Percentiles rank a stretch among this genome's conserved stretches.
phyloP scores from a whole-genome alignment of 202 grass and related monocot genomes.

The Setaria italica region DNA sequence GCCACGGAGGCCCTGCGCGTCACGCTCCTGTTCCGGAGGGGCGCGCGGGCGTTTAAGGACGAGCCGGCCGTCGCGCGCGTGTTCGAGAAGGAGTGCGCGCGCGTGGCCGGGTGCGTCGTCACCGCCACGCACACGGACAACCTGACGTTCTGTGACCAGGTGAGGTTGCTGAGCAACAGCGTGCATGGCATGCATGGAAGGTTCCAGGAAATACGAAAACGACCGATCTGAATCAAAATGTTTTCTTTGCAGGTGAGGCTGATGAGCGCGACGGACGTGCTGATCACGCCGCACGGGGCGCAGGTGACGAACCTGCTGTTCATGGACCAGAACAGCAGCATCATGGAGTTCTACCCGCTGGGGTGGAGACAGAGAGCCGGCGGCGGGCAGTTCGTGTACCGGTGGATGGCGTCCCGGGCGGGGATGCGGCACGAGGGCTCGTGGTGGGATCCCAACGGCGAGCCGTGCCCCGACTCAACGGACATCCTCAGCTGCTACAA shows the following conservation, averaged over 20 bases:
- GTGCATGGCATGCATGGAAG: too few species aligned
- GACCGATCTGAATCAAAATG: too few species aligned
- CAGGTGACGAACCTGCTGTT: conserved; percentile 79
- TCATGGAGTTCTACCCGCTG: conserved; percentile 79
- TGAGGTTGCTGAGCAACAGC: not conserved
- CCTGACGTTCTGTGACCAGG: conserved; percentile 74
- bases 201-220: too few species aligned
- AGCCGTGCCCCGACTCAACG: conserved; percentile 24
- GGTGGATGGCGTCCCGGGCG: conserved; percentile 53
- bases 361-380: conserved; percentile 68
- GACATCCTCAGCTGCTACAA: conserved; percentile 55
- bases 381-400: conserved; percentile 56
- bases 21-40: conserved; percentile 56
- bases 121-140: conserved; percentile 48
- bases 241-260: conserved; percentile 51
- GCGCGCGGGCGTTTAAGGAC: conserved; percentile 67
- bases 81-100: conserved; percentile 52
- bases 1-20: conserved; percentile 12
- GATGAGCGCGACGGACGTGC: conserved; percentile 66
- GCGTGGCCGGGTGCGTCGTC: conserved; percentile 46
- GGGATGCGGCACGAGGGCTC: conserved; percentile 76
- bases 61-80: conserved; percentile 50
- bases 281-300: conserved; percentile 62
- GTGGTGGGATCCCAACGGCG: conserved; percentile 60
- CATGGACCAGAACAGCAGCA: conserved; percentile 67